Conservation (phyloP, 305 asterid genomes). For the Rubia tinctorum region DNA sequence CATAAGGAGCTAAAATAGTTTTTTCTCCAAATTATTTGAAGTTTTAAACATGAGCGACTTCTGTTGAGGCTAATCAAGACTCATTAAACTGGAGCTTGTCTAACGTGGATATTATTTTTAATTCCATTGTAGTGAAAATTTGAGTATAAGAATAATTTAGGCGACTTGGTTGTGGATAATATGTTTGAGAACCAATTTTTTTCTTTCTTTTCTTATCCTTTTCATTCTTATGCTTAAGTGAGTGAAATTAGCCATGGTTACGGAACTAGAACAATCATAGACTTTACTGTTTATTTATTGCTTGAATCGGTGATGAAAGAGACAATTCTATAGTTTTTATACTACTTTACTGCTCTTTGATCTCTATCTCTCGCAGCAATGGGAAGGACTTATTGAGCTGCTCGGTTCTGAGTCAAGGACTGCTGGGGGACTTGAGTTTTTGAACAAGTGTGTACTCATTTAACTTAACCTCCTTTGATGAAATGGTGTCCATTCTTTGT, state of each 20-base stretch:
- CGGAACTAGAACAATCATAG: background rate
- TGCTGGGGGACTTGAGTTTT: constrained; percentile 89
- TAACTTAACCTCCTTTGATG: background rate
- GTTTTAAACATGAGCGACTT: background rate
- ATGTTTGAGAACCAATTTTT: background rate
- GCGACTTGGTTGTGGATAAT: constrained; percentile 3
- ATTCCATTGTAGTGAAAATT: background rate
- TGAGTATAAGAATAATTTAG: background rate
- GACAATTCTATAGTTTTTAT: background rate
- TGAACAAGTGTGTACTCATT: constrained; percentile 57
- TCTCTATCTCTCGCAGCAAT: constrained; percentile 53
- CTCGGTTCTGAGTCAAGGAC: constrained; percentile 73
- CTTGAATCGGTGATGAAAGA: background rate
- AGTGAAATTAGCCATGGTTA: constrained; percentile 2
- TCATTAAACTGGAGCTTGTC: background rate
- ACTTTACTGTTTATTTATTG: background rate
- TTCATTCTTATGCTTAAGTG: background rate
- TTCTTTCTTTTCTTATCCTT: background rate
- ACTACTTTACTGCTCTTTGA: constrained; percentile 13
- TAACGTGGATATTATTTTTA: background rate
- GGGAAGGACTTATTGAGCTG: constrained; percentile 97
- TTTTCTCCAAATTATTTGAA: background rate
- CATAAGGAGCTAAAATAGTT: background rate
- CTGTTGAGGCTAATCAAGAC: background rate
- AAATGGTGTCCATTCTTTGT: background rate